Percentiles rank a stretch among this genome's conserved stretches.
Conservation (phyloP, 306 rosid species). For the Inga oerstediana region DNA sequence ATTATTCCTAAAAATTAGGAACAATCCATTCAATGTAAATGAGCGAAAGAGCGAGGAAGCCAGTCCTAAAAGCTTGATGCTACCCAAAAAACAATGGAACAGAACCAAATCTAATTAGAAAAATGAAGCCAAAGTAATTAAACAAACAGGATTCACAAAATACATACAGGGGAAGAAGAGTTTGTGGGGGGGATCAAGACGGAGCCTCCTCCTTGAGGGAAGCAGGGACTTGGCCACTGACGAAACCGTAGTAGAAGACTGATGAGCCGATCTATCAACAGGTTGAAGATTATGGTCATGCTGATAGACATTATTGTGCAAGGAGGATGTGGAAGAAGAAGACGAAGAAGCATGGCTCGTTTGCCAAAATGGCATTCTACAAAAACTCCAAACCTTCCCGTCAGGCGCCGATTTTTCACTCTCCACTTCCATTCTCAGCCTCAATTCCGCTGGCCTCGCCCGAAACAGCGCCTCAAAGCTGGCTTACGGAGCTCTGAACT, state of each 20-base stretch:
- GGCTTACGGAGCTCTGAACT: slow-evolving; percentile 34
- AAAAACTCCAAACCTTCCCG: slow-evolving; percentile 74
- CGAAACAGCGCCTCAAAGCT: slow-evolving; percentile 41
- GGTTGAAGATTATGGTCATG: slow-evolving; percentile 60
- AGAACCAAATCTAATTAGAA: slow-evolving; percentile 17
- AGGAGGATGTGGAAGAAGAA: slow-evolving; percentile 49
- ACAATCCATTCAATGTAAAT: slow-evolving; percentile 22
- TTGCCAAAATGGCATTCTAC: slow-evolving; percentile 91
- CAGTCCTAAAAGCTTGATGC: not conserved
- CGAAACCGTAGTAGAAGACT: slow-evolving; percentile 62
- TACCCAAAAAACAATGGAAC: not conserved
- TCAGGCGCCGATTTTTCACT: slow-evolving; percentile 68
- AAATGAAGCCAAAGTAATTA: slow-evolving; percentile 1
- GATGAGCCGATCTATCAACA: slow-evolving; percentile 54
- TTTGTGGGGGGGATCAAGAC: slow-evolving; percentile 95
- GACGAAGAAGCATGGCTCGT: slow-evolving; percentile 53
- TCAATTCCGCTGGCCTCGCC: slow-evolving; percentile 9
- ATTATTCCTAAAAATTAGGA: slow-evolving; percentile 2
- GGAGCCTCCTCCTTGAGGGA: slow-evolving; percentile 80
- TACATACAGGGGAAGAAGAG: slow-evolving; percentile 87
- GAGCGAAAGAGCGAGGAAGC: slow-evolving; percentile 21
- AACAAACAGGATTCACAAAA: slow-evolving; percentile 17
- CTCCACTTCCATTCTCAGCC: slow-evolving; percentile 63
- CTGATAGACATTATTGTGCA: slow-evolving; percentile 51
- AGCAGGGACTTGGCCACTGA: slow-evolving; percentile 82